Conservation (phyloP, 345 rosid genomes). For the Brassica cretica region DNA sequence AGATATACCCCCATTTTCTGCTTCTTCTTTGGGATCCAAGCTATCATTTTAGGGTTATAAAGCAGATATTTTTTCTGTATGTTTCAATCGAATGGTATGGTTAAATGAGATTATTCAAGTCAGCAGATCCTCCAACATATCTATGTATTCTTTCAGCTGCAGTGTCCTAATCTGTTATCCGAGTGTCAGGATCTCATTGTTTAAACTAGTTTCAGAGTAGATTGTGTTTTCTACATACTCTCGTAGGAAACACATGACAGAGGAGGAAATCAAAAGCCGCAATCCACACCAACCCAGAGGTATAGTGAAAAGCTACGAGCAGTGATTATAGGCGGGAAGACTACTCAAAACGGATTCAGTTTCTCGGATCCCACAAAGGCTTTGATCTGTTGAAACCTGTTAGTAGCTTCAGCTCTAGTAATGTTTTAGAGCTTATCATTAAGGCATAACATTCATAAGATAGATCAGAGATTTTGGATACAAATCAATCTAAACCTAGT, state of each 20-base stretch:
- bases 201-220: background rate
- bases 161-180: background rate
- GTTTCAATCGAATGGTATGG: conserved; percentile 58
- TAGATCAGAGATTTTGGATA: background rate
- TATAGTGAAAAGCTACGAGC: conserved; percentile 68
- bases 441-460: conserved; percentile 42
- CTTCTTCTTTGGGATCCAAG: background rate
- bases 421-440: conserved; percentile 66
- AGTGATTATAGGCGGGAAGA: conserved; percentile 37
- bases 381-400: conserved; percentile 75
- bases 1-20: background rate
- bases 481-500: conserved; percentile 10
- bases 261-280: conserved; percentile 58
- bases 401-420: conserved; percentile 61
- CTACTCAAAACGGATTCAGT: conserved; percentile 59
- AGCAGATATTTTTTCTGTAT: background rate
- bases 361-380: conserved; percentile 62
- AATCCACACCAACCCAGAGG: conserved; percentile 69
- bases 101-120: conserved; percentile 77
- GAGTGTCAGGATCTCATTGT: background rate
- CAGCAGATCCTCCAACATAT: conserved; percentile 67
- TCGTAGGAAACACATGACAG: conserved; percentile 60
- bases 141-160: conserved; percentile 73
- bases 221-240: background rate
- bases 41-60: background rate